These are phyloP conservation scores for Murraya paniculata DNA, from an alignment of 345 rosid genomes.

Conservation along the genomic window DNA sequence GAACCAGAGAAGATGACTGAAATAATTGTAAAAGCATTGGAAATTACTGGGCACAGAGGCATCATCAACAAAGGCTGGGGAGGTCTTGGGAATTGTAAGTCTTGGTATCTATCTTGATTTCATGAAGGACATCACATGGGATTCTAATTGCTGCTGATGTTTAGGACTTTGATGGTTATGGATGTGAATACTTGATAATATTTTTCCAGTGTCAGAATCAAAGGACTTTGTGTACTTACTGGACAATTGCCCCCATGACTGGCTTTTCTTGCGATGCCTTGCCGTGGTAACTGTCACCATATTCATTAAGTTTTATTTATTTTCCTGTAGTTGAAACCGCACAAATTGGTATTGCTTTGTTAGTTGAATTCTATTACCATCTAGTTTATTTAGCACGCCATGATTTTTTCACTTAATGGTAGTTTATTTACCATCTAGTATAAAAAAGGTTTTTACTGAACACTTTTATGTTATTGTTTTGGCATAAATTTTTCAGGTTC, in stretches of 20 bases:
- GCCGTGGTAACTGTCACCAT: slow-evolving; percentile 52
- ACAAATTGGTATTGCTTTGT: background rate
- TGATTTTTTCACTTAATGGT: background rate
- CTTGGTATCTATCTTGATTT: background rate
- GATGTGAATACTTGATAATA: background rate
- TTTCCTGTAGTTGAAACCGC: background rate
- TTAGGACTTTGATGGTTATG: background rate
- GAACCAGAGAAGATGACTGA: slow-evolving; percentile 63
- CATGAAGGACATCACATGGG: background rate
- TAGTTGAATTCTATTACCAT: background rate
- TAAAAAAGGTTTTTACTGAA: background rate
- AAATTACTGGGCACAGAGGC: slow-evolving; percentile 58
- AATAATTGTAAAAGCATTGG: slow-evolving; percentile 49
- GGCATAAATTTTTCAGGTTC: slow-evolving; percentile 31
- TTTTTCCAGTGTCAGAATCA: slow-evolving; percentile 43
- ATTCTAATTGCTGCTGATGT: background rate
- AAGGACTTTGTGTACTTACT: slow-evolving; percentile 47
- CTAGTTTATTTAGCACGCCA: background rate
- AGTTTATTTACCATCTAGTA: too few relatives aligned
- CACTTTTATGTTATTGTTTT: background rate
- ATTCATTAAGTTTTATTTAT: background rate
- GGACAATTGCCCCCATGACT: slow-evolving; percentile 75
- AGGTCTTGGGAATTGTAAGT: slow-evolving; percentile 66
- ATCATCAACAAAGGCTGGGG: slow-evolving; percentile 77
- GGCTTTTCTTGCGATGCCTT: slow-evolving; percentile 56